Percentiles rank a stretch among this genome's conserved stretches.
Conservation (phyloP, 176 grass and related monocot genomes). For the Bolboschoenus planiculmis region DNA sequence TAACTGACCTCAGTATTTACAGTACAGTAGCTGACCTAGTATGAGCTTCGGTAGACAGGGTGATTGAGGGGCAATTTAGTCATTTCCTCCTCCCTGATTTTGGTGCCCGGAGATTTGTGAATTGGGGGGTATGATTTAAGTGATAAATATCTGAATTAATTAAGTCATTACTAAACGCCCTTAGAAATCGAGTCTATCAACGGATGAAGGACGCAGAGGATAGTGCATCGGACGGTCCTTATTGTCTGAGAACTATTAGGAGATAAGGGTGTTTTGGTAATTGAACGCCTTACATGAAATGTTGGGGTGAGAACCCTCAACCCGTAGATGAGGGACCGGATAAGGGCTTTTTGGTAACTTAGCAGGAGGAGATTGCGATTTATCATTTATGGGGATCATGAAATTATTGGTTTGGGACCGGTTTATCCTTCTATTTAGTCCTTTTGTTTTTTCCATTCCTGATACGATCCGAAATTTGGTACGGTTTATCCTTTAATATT, state of each 20-base stretch:
- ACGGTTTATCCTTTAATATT: background rate
- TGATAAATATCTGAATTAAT: background rate
- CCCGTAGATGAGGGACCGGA: background rate
- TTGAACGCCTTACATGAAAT: background rate
- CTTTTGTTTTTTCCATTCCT: background rate
- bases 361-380: background rate
- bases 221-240: background rate
- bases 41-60: background rate
- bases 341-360: conserved; percentile 3
- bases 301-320: background rate
- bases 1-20: background rate
- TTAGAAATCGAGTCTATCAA: background rate
- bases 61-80: background rate
- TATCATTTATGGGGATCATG: background rate
- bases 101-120: background rate
- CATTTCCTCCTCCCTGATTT: background rate
- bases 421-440: background rate
- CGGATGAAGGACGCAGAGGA: background rate
- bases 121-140: background rate
- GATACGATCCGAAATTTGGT: background rate
- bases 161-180: background rate
- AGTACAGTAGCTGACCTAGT: background rate
- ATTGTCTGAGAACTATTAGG: background rate
- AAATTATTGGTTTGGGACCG: background rate
- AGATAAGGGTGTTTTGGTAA: conserved; percentile 1